phyloP scores from a whole-genome alignment of 2,329 filamentous ascomycete genomes.

The Talaromyces albobiverticillius region DNA sequence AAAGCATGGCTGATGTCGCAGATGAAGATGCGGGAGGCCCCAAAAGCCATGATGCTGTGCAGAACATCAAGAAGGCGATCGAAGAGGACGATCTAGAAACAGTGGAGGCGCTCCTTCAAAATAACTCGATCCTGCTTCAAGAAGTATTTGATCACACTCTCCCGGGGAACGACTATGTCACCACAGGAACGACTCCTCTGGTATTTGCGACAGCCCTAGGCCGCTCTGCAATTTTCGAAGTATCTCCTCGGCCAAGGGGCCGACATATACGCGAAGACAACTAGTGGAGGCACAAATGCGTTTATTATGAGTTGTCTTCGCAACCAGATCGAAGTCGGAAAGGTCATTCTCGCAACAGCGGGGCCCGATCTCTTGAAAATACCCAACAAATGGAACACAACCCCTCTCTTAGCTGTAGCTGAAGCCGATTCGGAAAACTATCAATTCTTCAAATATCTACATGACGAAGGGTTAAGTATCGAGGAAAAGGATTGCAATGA shows the following conservation, averaged over 20 bases:
- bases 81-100: neutral
- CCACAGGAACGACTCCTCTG: neutral
- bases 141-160: neutral
- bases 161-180: neutral
- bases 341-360: too few relatives aligned
- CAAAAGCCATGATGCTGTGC: too few relatives aligned
- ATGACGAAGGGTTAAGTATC: neutral
- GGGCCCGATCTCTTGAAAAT: neutral
- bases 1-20: too few relatives aligned
- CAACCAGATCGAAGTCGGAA: too few relatives aligned
- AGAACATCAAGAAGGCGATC: neutral
- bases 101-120: neutral
- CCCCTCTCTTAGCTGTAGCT: neutral
- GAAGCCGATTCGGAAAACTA: too few relatives aligned
- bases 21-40: too few relatives aligned
- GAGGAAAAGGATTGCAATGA: neutral
- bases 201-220: neutral
- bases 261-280: neutral
- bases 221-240: neutral
- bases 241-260: neutral
- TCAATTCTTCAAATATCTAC: neutral
- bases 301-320: neutral
- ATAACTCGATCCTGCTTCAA: neutral
- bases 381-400: neutral
- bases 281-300: neutral